Evolutionary conservation across 768 basidiomycete species (phyloP), one percentile per base, ranked within the genome.

Genomic region (Mycena albidolilacea): DNA sequence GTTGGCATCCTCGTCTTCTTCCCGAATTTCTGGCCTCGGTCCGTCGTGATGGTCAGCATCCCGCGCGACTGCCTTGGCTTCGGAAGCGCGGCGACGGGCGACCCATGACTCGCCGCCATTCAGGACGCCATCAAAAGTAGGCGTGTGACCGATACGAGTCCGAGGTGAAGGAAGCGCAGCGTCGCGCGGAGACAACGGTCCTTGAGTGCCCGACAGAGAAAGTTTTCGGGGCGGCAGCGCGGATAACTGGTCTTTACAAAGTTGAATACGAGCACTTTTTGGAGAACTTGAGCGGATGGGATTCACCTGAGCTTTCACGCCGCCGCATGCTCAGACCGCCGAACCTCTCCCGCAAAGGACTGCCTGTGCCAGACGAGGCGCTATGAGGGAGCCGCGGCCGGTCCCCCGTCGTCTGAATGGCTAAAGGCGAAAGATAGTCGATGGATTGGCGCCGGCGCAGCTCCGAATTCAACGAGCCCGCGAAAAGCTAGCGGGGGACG

Each of bases 381-480:
- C 83, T 81, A 78, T 91, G 89, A 74, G 82, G 84, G 64, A 89
- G 78, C 77, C 93, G 89, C 57, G 89, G 85, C 75, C 93, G 85
- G 63, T 94, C 93, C 14, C 84, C 80, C 43, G 84, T 77, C 50
- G 84, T 77, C 50, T 89, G 85, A 2, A 88, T 88, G 72, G 86
- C 84, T 67, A 92, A 82, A 35, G 92, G 87, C 15, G 90, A 90
- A 73, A 93, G 85, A 76, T 89, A 87, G 83, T 95, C 94, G 65
- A 85, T 90, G 61, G 94, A 93, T 82, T 94, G 94, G 75, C 95
- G 94, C 76, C 93, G 91, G 82, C 95, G 95, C 79, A 93, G 87
- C 78, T 96, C 94, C 71, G 96, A 96, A 84, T 97, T 97, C 77
- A 97, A 87, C 67, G 93, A 85, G 57, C 93, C 91, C 75, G 93